phyloP scores from a whole-genome alignment of 768 basidiomycete species.

The Termitomyces sp. region DNA sequence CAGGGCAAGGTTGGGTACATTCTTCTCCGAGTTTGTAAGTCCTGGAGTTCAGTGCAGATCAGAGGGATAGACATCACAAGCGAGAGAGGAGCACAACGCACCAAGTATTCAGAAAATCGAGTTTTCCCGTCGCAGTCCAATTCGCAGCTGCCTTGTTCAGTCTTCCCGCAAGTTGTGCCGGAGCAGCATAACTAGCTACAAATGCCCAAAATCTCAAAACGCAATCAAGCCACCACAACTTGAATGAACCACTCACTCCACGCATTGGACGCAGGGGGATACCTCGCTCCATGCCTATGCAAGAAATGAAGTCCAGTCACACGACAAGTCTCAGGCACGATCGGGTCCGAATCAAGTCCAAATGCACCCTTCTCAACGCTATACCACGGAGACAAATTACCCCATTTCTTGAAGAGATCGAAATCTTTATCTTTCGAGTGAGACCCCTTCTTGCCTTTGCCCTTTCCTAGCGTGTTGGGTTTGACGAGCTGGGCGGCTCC shows the following conservation, averaged over 20 bases:
- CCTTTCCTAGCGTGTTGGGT: constrained; percentile 35
- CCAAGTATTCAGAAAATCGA: constrained; percentile 85
- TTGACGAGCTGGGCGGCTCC: constrained; percentile 62
- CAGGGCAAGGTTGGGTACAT: constrained; percentile 37
- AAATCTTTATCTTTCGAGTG: constrained; percentile 35
- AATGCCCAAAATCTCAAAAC: constrained; percentile 1
- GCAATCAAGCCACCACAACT: not conserved
- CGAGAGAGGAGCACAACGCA: constrained; percentile 31
- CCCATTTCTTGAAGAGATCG: constrained; percentile 76
- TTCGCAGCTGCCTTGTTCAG: constrained; percentile 51
- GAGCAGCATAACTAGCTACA: constrained; percentile 61
- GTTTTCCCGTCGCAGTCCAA: constrained; percentile 64
- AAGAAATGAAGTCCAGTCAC: constrained; percentile 76
- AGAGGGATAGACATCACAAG: not conserved
- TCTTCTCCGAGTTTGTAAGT: constrained; percentile 90
- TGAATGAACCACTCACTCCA: constrained; percentile 50
- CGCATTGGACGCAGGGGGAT: constrained; percentile 65
- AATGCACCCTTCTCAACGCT: constrained; percentile 64
- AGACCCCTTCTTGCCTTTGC: constrained; percentile 11
- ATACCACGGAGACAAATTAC: constrained; percentile 86
- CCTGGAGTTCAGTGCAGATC: constrained; percentile 41
- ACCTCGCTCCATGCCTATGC: constrained; percentile 79
- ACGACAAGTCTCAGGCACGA: constrained; percentile 65
- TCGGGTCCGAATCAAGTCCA: constrained; percentile 70
- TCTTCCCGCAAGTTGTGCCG: constrained; percentile 51